Base-by-base conservation (phyloP, 345 rosid species). In the Acer negundo region DNA sequence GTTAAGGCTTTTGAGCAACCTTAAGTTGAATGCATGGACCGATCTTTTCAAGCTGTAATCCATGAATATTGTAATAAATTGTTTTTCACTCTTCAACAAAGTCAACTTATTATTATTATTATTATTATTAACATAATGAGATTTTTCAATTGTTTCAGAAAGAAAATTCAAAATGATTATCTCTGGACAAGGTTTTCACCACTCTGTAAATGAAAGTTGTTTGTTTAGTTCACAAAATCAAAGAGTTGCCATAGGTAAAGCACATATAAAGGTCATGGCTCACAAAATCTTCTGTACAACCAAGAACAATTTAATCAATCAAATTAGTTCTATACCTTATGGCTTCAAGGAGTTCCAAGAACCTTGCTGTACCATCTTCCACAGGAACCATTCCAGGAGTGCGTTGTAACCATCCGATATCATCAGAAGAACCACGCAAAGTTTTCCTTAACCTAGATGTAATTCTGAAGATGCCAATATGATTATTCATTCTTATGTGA, bases 321-420 rank as follows among this genome's bases (percentile, higher is more conserved):
- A 44, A 55, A 73, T 17, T 72, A 2, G 11, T 22, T 24, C 8
- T 17, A 26, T 73, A 90, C 94, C 91, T 90, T 77, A 88, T 75
- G 24, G 75, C 80, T 70, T 83, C 82, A 55, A 88, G 92, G 79
- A 92, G 79, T 81, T 87, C 91, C 67, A 87, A 77, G 78, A 91
- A 91, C 85, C 87, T 84, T 64, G 86, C 12, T 26, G 91, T 88
- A 67, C 96, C 92, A 76, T 90, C 86, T 73, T 81, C 81, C 23
- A 87, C 85, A 46, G 93, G 83, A 82, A 89, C 84, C 88, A 91
- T 86, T 80, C 86, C 91, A 47, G 90, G 90, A 24, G 89, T 72
- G 47, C 7, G 64, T 84, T 88, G 92, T 74, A 91, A 76, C 96
- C 92, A 91, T 67, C 96, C 96, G 66, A 91, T 90, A 82, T 90